Evolutionary conservation across 1,139 yeast species (phyloP).

Genomic region (Dujonia santamariae): DNA sequence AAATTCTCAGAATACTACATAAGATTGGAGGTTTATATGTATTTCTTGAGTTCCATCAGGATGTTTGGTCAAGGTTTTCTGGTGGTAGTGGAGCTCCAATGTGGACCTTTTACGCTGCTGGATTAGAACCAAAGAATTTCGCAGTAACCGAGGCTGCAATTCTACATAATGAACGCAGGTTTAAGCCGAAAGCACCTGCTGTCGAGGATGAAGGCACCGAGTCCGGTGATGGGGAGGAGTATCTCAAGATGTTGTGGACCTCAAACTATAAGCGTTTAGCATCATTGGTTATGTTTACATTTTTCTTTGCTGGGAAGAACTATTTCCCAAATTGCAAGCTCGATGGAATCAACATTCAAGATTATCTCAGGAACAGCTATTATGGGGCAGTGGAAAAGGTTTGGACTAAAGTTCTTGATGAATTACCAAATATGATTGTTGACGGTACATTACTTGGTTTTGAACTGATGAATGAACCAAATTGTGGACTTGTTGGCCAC

Average conservation of each 20-base stretch:
- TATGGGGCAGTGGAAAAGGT: constrained; percentile 54
- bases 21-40: constrained; percentile 75
- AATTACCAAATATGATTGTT: constrained; percentile 55
- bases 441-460: constrained; percentile 63
- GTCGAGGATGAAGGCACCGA: background rate
- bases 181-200: constrained; percentile 12
- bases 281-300: constrained; percentile 76
- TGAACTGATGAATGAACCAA: constrained; percentile 89
- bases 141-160: constrained; percentile 69
- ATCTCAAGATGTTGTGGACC: constrained; percentile 92
- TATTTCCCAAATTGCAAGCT: constrained; percentile 71
- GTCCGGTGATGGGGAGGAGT: constrained; percentile 35
- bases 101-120: constrained; percentile 97
- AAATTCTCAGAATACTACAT: constrained; percentile 56
- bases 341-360: constrained; percentile 74
- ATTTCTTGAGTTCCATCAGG: constrained; percentile 88
- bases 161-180: constrained; percentile 54
- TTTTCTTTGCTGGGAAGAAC: constrained; percentile 74
- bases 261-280: constrained; percentile 81
- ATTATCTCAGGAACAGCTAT: constrained; percentile 66
- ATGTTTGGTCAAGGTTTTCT: constrained; percentile 84
- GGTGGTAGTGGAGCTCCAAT: constrained; percentile 98
- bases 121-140: constrained; percentile 74
- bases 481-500: constrained; percentile 59
- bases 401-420: constrained; percentile 42